Evolutionary conservation across 768 basidiomycete genomes (phyloP), one percentile per base, ranked within the genome.

Genomic region (Amanita muscaria): DNA sequence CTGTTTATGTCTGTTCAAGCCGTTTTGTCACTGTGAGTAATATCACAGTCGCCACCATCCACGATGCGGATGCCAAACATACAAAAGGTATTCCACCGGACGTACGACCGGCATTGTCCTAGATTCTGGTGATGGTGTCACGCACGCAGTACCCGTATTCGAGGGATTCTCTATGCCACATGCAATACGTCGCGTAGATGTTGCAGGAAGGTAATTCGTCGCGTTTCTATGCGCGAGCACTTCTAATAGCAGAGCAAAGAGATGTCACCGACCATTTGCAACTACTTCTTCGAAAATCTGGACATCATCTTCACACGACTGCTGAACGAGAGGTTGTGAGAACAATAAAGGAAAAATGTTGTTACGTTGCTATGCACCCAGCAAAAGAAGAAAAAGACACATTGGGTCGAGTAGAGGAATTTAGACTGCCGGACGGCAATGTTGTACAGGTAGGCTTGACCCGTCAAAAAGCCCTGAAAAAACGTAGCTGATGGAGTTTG

Each of bases 131-230:
- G 96, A 99, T 59, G 96, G 96, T 21, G 96, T 99, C 6, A 98
- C 96, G 18, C 96, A 99, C 50, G 90, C 96, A 11, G 96, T 99
- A 2, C 96, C 96, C 3, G 93, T 99, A 14, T 99, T 93, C 56
- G 96, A 99, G 58, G 96, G 96, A 1, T 98, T 98, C 70, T 93
- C 91, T 5, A 97, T 98, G 90, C 92, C 93, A 33, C 93, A 98
- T 60, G 94, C 96, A 31, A 93, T 98, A 52, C 80, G 91, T 32
- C 76, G 96, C 54, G 87, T 99, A 35, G 96, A 99, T 59, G 80
- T 99, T 12, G 96, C 96, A 29, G 96, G 96, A 61, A 77, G 93
- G 90, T 88, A 59, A 51, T 30, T 16, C 12, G 22, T 40, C 29
- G 21, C 38, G 34, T 32, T 53, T 36, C 47, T 25, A 23, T 36